Base-by-base conservation (phyloP, 1,284 basidiomycete species). In the Fomitopsis palustris region DNA sequence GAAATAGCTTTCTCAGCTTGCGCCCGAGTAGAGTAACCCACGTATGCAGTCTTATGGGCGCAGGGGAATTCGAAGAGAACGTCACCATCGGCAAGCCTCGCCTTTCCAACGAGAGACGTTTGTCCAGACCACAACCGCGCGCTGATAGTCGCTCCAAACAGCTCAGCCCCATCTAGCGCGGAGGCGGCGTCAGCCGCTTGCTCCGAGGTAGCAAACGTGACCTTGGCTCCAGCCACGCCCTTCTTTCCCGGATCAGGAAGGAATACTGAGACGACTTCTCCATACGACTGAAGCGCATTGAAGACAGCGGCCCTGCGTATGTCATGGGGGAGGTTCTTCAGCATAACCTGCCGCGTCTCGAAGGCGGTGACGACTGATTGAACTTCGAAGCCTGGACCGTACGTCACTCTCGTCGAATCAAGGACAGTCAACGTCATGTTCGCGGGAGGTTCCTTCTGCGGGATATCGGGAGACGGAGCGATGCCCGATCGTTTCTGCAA, bases 31-130 rank as follows among this genome's bases (percentile, higher is more conserved):
- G 73, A 65, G 62, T 85, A 90, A 1, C 88, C 88, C 19, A 79
- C 81, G 60, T 82, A 90, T 0, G 78, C 85, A 1, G 74, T 74
- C 39, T 76, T 78, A 16, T 71, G 69, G 0, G 88, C 84, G 2
- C 78, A 78, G 0, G 69, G 67, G 53, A 74, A 66, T 16, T 76
- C 69, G 31, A 90, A 69, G 10, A 79, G 78, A 4, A 88, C 77
- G 10, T 75, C 71, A 1, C 76, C 78, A 59, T 85, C 81, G 21
- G 73, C 71, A n/a, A 84, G 67, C 2, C 70, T 65, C 0, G 74
- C 75, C 7, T 72, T 74, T 3, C 75, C 71, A 7, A 70, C 51
- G 3, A 60, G 55, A 3, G 67, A 69, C 1, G 70, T 65, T 55
- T 73, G 71, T 43, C 74, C 73, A 4, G 81, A 63, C 2, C 76